Evolutionary conservation across 2,329 filamentous ascomycete species (phyloP), one percentile per base, ranked within the genome.

Genomic region (Tolypocladium paradoxum): DNA sequence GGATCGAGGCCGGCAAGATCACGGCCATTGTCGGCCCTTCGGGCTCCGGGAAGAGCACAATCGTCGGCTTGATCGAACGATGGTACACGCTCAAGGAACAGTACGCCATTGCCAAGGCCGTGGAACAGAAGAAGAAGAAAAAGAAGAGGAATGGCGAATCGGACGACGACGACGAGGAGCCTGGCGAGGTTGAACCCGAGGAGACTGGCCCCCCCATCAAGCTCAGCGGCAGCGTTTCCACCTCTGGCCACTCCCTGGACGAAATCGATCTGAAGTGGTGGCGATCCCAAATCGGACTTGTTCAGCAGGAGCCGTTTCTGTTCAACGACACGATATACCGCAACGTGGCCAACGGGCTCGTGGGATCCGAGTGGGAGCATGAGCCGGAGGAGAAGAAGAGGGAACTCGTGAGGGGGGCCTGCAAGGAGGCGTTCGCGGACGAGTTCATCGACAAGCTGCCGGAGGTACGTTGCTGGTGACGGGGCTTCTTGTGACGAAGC

Each of bases 21-120:
- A 88, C 85, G 0, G 87, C 87, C 2, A 84, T 90, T 20, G 86
- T 90, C 22, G 87, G 87, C 0, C 79, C 84, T 0, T 87, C 83
- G 2, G 87, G 87, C 0, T 83, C 79, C 5, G 87, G 87, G 0
- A 91, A 90, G 65, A 87, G 82, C 50, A 90, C 87, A 0, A 81
- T 90, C 29, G 80, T 89, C 0, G 84, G 83, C 0, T 69, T 90
- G 2, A 71, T 90, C 3, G 82, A 90, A 62, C 73, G 85, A 34
- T 90, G 85, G 84, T 90, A 90, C 62, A 79, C 81, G 2, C 71
- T 85, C 1, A 70, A 76, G 36, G 72, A 77, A 6, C 75, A 82
- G 55, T 68, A 76, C 52, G 60, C 73, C n/a, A 74, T 82, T 31
- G 73, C 72, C 16, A 77, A 76, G 63, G 70, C 74, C 3, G 67